phyloP scores from a whole-genome alignment of 352 stramenopile species.

The Globisporangium barbulae region DNA sequence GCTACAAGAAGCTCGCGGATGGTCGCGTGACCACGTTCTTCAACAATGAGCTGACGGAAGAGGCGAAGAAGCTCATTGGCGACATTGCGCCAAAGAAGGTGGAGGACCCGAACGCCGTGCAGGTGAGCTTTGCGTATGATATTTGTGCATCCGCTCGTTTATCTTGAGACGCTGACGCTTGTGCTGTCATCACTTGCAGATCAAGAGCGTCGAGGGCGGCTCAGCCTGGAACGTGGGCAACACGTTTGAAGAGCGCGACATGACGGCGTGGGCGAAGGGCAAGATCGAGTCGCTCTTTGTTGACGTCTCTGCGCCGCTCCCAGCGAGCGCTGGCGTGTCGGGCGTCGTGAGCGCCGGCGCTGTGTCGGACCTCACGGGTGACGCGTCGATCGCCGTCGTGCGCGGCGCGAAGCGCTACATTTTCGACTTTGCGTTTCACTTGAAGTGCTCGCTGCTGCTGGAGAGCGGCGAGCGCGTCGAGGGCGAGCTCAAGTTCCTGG shows the following conservation, averaged over 20 bases:
- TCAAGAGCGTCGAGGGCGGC: conserved; percentile 79
- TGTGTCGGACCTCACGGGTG: conserved; percentile 86
- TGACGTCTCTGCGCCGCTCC: conserved; percentile 36
- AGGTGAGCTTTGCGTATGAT: conserved; percentile 17
- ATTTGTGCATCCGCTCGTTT: neutral
- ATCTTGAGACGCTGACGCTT: neutral
- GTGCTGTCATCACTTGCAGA: conserved; percentile 26
- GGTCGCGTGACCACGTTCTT: conserved; percentile 99
- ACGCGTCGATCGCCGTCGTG: conserved; percentile 91
- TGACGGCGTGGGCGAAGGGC: conserved; percentile 82
- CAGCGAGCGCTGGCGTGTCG: conserved; percentile 16
- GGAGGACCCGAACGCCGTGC: conserved; percentile 58
- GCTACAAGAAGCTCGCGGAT: conserved; percentile 96
- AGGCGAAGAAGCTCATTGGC: conserved; percentile 96
- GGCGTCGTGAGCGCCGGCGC: conserved; percentile 56
- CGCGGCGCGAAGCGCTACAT: conserved; percentile 93
- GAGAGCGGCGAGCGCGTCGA: conserved; percentile 23
- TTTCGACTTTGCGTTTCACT: conserved; percentile 74
- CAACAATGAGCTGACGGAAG: conserved; percentile 97
- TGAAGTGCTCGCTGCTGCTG: conserved; percentile 41
- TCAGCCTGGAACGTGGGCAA: conserved; percentile 94
- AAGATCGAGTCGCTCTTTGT: conserved; percentile 65
- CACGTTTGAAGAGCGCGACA: conserved; percentile 93
- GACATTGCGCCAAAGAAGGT: conserved; percentile 93
- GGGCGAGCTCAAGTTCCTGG: conserved; percentile 74